Evolutionary conservation across 192 early-diverging fungal species (phyloP).

Genomic region (Haplosporangium gracile): DNA sequence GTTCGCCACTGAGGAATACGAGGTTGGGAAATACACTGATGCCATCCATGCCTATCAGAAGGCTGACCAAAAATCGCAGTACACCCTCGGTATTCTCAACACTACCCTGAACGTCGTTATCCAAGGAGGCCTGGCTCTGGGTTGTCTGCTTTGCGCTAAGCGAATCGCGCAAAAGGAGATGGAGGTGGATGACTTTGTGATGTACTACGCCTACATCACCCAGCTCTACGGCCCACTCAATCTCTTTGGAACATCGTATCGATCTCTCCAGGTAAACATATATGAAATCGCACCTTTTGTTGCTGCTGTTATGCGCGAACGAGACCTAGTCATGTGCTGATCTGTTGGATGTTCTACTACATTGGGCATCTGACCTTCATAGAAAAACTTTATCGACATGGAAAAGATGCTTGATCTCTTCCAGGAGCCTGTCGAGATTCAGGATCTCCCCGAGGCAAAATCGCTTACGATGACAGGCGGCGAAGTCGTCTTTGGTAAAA

Average conservation of each 20-base stretch:
- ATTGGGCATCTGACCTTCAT: slow-evolving; percentile 36
- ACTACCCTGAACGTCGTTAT: slow-evolving; percentile 86
- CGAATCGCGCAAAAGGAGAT: slow-evolving; percentile 82
- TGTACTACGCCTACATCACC: slow-evolving; percentile 96
- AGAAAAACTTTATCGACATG: slow-evolving; percentile 83
- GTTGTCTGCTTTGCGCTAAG: slow-evolving; percentile 81
- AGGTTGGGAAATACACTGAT: slow-evolving; percentile 73
- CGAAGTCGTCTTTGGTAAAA: slow-evolving; percentile 78
- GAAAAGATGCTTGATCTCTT: slow-evolving; percentile 62
- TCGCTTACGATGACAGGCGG: slow-evolving; percentile 70
- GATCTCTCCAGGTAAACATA: slow-evolving; percentile 85
- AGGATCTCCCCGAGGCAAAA: slow-evolving; percentile 64
- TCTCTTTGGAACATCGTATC: slow-evolving; percentile 97
- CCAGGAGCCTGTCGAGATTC: slow-evolving; percentile 71
- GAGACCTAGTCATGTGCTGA: background rate
- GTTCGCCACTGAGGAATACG: slow-evolving; percentile 56
- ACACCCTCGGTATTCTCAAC: slow-evolving; percentile 83
- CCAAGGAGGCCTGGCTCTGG: slow-evolving; percentile 80
- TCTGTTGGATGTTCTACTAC: slow-evolving; percentile 67
- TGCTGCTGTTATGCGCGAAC: background rate
- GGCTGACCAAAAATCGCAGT: slow-evolving; percentile 81
- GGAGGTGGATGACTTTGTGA: slow-evolving; percentile 94
- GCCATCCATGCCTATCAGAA: slow-evolving; percentile 80
- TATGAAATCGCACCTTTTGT: background rate
- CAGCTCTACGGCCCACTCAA: slow-evolving; percentile 97